Base-by-base conservation (phyloP, 768 basidiomycete species). In the Rubroboletus satanas region DNA sequence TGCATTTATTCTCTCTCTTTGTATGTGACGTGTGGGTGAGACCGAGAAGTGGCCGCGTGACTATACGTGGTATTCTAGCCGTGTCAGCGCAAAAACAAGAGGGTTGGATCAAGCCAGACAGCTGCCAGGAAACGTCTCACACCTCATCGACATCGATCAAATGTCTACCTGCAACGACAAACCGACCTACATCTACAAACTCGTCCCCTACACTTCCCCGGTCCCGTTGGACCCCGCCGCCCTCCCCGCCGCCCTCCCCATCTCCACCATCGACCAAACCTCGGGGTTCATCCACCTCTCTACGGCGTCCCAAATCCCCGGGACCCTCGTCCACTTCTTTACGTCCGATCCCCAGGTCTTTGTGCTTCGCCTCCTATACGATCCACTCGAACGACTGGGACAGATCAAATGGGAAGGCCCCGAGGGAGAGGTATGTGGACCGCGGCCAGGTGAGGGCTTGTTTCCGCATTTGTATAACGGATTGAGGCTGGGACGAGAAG, bases 151-250 rank as follows among this genome's bases (percentile, higher is more conserved):
- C n/a, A n/a, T 18, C 44, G 11, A 54, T 26, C 23, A 36, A 26
- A 58, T 64, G 60, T 43, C 53, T 46, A 2, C 44, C 7, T 53
- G 29, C 23, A 6, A 29, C 32, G 44, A 43, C 33, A 37, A 48
- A 38, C 84, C 82, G 5, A 77, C 72, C 3, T 84, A 83, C 66
- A 49, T 87, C 56, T 87, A 86, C 74, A 87, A 86, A 60, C 77
- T 87, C 55, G 67, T 85, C 32, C 72, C 77, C 12, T 62, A 72
- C 37, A 70, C 75, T 9, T 59, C 74, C 9, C 69, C 78, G 0
- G 51, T 66, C n/a, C 74, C 77, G 0, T 60, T 70, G 31, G 66
- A 74, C 35, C 23, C 7, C 7, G 7, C 48, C 2, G 71, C 70
- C 1, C 67, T 83, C 14, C 82, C 83, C 7, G 65, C 71, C 2